phyloP scores from a whole-genome alignment of 805 yeast genomes.

The Wickerhamiella nectarea region DNA sequence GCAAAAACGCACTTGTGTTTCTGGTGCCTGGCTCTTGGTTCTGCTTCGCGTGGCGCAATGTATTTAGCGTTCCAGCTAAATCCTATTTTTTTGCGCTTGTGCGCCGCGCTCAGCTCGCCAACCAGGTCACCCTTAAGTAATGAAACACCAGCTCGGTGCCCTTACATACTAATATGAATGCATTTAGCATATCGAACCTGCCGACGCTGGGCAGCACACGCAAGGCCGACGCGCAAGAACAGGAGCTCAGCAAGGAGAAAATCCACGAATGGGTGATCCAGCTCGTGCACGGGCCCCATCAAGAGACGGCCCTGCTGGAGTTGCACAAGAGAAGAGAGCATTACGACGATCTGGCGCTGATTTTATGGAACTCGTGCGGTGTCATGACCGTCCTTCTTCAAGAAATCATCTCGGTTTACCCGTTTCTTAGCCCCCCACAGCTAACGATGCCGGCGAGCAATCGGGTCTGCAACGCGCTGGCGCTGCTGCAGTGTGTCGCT shows the following conservation, averaged over 20 bases:
- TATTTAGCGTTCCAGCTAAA: too few relatives aligned
- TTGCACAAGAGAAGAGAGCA: conserved; percentile 89
- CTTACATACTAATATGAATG: not conserved
- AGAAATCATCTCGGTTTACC: conserved; percentile 83
- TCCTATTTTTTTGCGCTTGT: too few relatives aligned
- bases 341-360: conserved; percentile 84
- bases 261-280: conserved; percentile 86
- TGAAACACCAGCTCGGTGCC: too few relatives aligned
- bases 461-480: conserved; percentile 90
- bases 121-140: too few relatives aligned
- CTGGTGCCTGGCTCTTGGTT: too few relatives aligned
- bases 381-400: conserved; percentile 85
- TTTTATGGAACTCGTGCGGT: conserved; percentile 91
- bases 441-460: conserved; percentile 77
- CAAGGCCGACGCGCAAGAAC: not conserved
- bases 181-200: conserved; percentile 6
- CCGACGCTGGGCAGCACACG: conserved; percentile 7
- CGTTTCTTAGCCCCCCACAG: conserved; percentile 74
- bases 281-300: conserved; percentile 74
- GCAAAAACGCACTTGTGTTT: too few relatives aligned
- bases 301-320: conserved; percentile 86
- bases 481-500: conserved; percentile 91
- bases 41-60: too few relatives aligned
- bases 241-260: conserved; percentile 36
- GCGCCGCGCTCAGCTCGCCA: too few relatives aligned